phyloP scores from a whole-genome alignment of 257 asterid genomes.

The Orobanche coerulescens region DNA sequence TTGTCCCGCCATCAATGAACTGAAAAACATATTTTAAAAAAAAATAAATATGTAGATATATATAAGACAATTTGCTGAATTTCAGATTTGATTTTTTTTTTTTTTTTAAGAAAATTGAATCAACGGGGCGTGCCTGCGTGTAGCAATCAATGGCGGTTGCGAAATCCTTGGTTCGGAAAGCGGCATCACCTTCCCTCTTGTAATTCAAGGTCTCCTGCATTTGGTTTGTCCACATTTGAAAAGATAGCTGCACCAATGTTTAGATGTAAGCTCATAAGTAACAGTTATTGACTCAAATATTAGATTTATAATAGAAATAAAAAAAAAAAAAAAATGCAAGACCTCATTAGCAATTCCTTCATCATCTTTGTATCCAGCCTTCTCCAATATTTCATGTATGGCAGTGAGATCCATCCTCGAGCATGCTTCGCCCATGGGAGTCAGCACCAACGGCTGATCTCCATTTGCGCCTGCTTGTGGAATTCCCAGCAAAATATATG shows the following conservation, averaged over 20 bases:
- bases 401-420: conserved; percentile 87
- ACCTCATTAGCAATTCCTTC: conserved; percentile 93
- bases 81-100: no score
- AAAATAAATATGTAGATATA: background rate
- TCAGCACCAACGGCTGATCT: conserved; percentile 28
- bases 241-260: conserved; percentile 66
- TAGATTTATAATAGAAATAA: background rate
- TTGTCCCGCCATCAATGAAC: conserved; percentile 90
- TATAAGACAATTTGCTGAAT: no score
- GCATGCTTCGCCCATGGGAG: conserved; percentile 97
- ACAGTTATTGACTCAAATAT: no score
- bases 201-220: conserved; percentile 87
- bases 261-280: background rate
- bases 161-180: conserved; percentile 85
- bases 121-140: conserved; percentile 81
- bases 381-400: conserved; percentile 67
- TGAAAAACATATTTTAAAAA: conserved; percentile 17
- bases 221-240: conserved; percentile 96
- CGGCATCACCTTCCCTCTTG: conserved; percentile 90
- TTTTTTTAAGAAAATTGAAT: no score
- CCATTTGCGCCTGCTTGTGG: conserved; percentile 42
- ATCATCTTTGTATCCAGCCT: conserved; percentile 83
- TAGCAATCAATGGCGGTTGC: conserved; percentile 70
- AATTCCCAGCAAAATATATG: conserved; percentile 68
- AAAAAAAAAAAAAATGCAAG: conserved; percentile 2